phyloP scores from a whole-genome alignment of 768 basidiomycete species.

The Amanita pallidorosea region DNA sequence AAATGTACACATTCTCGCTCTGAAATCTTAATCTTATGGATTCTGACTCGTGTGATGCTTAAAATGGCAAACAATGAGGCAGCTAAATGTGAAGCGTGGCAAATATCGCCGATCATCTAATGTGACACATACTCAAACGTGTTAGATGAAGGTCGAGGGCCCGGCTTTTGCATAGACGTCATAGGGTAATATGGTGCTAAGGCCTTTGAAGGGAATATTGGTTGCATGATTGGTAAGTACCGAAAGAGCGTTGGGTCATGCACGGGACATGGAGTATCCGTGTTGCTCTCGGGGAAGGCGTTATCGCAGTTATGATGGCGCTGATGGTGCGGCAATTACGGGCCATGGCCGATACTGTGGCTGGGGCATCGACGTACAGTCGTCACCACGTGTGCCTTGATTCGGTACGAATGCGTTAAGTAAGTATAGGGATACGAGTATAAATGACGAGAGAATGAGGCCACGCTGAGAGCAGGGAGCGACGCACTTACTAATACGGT shows the following conservation, averaged over 20 bases:
- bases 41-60: conserved; percentile 1
- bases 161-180: background rate
- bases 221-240: background rate
- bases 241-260: background rate
- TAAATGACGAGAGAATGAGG: background rate
- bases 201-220: background rate
- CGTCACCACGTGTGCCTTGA: background rate
- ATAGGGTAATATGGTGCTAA: background rate
- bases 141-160: background rate
- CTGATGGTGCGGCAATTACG: conserved; percentile 3
- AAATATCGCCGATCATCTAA: conserved; percentile 3
- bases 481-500: background rate
- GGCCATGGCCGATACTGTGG: background rate
- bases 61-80: conserved; percentile 4
- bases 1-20: background rate
- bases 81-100: background rate
- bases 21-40: background rate
- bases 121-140: background rate
- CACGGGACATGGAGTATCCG: background rate
- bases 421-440: background rate
- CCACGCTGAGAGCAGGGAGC: background rate
- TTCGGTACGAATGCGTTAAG: background rate
- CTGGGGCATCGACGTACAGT: background rate
- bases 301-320: conserved; percentile 3
- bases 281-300: background rate